Base-by-base conservation (phyloP, 1,139 yeast genomes). In the Candida mesenterica region DNA sequence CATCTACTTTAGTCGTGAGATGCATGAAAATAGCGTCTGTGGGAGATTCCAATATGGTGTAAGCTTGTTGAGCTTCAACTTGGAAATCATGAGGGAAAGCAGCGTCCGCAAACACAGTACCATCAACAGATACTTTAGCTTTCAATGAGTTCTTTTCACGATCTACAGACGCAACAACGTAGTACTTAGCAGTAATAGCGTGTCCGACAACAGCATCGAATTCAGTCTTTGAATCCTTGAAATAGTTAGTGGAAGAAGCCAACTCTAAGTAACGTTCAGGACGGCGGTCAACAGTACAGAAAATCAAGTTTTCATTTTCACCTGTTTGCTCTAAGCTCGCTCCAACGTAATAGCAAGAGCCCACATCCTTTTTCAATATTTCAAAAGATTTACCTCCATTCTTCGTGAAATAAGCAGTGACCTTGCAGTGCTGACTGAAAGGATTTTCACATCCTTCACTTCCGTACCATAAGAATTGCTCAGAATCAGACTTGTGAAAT, bases 111-210 rank as follows among this genome's bases (percentile, higher is more conserved):
- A 82, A 92, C 1, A 65, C 71, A 4, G 48, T 46, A n/a, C 97
- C 98, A 60, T 92, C 95, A 25, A 80, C 73, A 1, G 97, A 82
- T 0, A 88, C 90, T 49, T 69, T 73, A 0, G 95, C 89, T 36
- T 70, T 70, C 40, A 90, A 65, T 1, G 77, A 59, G 18, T 53
- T 52, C 18, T 57, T 59, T 13, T 62, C 63, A 9, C 60, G 57
- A 23, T 63, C 62, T 5, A 81, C 65, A 2, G 70, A 62, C 0
- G 96, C 96, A 32, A 82, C 85, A 25, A 90, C 76, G 20, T 85
- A 68, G 52, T 74, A 92, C 26, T 77, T 79, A 3, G 86, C 76
- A 19, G 79, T 76, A 8, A 76, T 58, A 6, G 89, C 85, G 49
- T 77, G 79, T 0, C 90, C 94, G 32, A 81, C 71, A 33, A 80